These are phyloP conservation scores for Nigrospora oryzae DNA, from an alignment of 2,329 filamentous ascomycete species.

Conservation along the genomic window DNA sequence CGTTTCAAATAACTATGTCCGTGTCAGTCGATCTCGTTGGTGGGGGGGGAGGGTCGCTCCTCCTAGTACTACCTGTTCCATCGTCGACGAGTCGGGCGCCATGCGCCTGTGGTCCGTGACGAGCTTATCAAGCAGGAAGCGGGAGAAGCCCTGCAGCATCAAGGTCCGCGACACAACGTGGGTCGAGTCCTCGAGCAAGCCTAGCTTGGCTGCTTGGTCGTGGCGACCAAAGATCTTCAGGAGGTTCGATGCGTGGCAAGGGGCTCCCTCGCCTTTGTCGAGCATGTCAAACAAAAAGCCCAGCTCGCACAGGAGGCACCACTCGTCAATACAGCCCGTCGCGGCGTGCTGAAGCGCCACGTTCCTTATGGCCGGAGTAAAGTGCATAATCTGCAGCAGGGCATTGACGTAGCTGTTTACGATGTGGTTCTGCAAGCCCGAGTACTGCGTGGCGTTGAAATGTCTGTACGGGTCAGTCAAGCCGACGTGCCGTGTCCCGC, in stretches of 20 bases:
- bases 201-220: conserved; percentile 67
- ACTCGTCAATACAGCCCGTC: conserved; percentile 71
- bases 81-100: conserved; percentile 47
- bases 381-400: conserved; percentile 82
- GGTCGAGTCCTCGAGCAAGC: conserved; percentile 77
- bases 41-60: not conserved
- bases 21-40: conserved; percentile 12
- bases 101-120: conserved; percentile 67
- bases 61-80: conserved; percentile 58
- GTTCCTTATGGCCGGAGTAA: conserved; percentile 82
- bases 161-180: conserved; percentile 64
- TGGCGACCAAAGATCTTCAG: conserved; percentile 81
- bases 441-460: conserved; percentile 89
- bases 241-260: conserved; percentile 93
- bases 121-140: conserved; percentile 79
- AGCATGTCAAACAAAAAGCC: conserved; percentile 98
- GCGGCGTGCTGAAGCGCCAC: conserved; percentile 83
- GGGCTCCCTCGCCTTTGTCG: conserved; percentile 86
- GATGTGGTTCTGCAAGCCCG: conserved; percentile 92
- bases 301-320: conserved; percentile 85
- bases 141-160: conserved; percentile 78
- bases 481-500: not conserved
- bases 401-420: conserved; percentile 94
- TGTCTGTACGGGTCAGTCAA: conserved; percentile 44
- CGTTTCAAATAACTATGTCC: conserved; percentile 51